A percentile compares a stretch with the other conserved stretches of the same genome.
These are phyloP conservation scores for Huntiella omanensis DNA, from an alignment of 2,329 filamentous ascomycete species.

Conservation along the genomic window DNA sequence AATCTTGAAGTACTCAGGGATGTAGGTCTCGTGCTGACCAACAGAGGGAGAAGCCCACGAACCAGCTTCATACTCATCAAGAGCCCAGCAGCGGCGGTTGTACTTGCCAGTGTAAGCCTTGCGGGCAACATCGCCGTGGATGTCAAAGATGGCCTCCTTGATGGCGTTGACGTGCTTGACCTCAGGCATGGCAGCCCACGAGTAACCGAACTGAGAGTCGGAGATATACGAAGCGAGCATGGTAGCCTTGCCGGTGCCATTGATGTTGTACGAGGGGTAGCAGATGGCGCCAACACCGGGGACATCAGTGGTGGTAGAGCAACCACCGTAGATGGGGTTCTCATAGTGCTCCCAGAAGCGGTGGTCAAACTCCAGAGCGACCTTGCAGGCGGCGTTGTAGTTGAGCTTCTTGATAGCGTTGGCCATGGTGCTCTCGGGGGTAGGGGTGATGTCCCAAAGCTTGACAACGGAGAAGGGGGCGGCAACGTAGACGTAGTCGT, in stretches of 20 bases:
- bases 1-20: conserved; percentile 56
- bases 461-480: conserved; percentile 46
- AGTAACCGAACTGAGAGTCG: conserved; percentile 20
- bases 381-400: conserved; percentile 32
- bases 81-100: conserved; percentile 45
- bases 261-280: conserved; percentile 49
- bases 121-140: conserved; percentile 31
- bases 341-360: conserved; percentile 37
- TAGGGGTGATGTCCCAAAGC: conserved; percentile 35
- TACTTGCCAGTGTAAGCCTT: conserved; percentile 44
- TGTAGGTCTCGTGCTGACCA: conserved; percentile 49
- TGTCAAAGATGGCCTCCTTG: conserved; percentile 44
- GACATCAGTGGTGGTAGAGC: conserved; percentile 34
- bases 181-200: conserved; percentile 30
- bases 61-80: conserved; percentile 40
- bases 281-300: conserved; percentile 42
- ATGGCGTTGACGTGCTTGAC: conserved; percentile 43
- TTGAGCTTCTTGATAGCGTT: conserved; percentile 28
- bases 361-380: conserved; percentile 48
- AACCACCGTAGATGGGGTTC: conserved; percentile 43
- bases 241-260: conserved; percentile 41
- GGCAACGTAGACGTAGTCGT: conserved; percentile 49
- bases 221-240: conserved; percentile 41
- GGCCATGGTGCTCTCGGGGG: conserved; percentile 22
- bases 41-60: conserved; percentile 42